phyloP scores from a whole-genome alignment of 1,284 basidiomycete genomes.

The Trichosporon asahii region DNA sequence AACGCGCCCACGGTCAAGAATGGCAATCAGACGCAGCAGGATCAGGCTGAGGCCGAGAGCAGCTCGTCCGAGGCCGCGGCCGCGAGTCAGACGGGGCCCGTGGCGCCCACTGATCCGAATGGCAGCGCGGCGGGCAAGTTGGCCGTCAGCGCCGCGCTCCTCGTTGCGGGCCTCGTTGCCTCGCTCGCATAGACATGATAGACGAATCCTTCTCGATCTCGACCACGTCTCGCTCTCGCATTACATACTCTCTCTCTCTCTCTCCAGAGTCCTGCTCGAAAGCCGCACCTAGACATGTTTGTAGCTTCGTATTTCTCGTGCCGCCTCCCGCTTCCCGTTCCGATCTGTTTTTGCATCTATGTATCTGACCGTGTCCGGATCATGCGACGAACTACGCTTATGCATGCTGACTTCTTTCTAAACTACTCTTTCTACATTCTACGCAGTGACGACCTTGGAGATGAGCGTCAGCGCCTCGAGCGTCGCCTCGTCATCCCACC shows the following conservation, averaged over 20 bases:
- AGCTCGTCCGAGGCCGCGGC: too few relatives aligned
- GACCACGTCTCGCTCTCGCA: too few relatives aligned
- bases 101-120: too few relatives aligned
- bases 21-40: neutral
- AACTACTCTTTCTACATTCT: neutral
- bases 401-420: neutral
- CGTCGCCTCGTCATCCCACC: constrained; percentile 33
- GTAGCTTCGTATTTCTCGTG: neutral
- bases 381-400: too few relatives aligned
- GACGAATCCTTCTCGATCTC: neutral
- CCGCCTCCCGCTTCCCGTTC: too few relatives aligned
- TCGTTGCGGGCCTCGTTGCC: neutral
- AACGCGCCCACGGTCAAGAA: neutral
- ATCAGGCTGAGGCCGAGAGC: neutral
- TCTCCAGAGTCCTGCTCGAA: too few relatives aligned
- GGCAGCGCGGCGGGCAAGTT: too few relatives aligned
- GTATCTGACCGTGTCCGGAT: too few relatives aligned
- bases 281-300: neutral
- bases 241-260: too few relatives aligned
- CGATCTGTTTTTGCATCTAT: too few relatives aligned
- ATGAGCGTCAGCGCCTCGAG: constrained; percentile 26
- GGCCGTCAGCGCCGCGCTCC: neutral
- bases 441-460: constrained; percentile 9
- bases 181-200: neutral
- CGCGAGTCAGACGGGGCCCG: too few relatives aligned